phyloP scores from a whole-genome alignment of 2,329 filamentous ascomycete species.

The Cladosporium sp. region DNA sequence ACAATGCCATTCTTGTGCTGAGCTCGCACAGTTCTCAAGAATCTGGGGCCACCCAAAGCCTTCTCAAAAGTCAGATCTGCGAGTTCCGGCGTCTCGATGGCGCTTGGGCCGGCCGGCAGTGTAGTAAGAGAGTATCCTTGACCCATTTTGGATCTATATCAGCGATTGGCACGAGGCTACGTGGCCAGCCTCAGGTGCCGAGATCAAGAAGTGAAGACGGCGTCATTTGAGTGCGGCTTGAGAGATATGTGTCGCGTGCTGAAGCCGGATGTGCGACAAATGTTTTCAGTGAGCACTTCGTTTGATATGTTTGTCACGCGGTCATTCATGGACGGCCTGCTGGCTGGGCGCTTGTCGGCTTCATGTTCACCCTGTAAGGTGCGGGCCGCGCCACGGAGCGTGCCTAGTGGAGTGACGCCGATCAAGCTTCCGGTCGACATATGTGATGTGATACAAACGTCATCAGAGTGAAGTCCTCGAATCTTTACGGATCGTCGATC shows the following conservation, averaged over 20 bases:
- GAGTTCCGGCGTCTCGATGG: constrained; percentile 90
- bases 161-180: background rate
- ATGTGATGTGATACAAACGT: background rate
- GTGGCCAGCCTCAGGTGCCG: constrained; percentile 2
- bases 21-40: constrained; percentile 94
- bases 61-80: constrained; percentile 88
- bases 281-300: no score
- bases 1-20: constrained; percentile 86
- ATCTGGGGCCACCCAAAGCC: constrained; percentile 83
- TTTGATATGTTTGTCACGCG: background rate
- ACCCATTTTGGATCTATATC: constrained; percentile 61
- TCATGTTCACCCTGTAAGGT: no score
- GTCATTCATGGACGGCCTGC: background rate
- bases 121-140: constrained; percentile 94
- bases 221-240: background rate
- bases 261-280: background rate
- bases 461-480: background rate
- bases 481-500: background rate
- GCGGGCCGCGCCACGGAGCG: background rate
- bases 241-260: background rate
- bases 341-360: no score
- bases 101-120: constrained; percentile 83
- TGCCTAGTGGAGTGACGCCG: no score
- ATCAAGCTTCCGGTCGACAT: background rate
- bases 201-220: background rate